Evolutionary conservation across 163 green algal species (phyloP), one percentile per base, ranked within the genome.

Genomic region (Trebouxiophyceae sp.): DNA sequence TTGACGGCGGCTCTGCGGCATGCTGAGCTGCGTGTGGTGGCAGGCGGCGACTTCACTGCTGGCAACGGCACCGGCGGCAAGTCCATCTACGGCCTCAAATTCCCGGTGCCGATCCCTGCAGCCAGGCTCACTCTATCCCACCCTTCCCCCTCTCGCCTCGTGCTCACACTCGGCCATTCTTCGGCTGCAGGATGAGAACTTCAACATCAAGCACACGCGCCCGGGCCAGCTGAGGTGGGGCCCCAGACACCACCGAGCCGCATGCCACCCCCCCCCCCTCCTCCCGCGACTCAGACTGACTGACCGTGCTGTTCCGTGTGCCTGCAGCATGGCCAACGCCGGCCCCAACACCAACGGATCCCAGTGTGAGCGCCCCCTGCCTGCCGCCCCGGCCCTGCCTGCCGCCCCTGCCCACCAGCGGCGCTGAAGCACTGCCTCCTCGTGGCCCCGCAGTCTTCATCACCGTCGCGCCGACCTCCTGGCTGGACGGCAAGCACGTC

Each of bases 241-340:
- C n/a, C n/a, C n/a, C n/a, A n/a, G n/a, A n/a, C n/a, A n/a, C n/a
- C n/a, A n/a, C n/a, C n/a, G n/a, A n/a, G n/a, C n/a, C n/a, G n/a
- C n/a, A n/a, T n/a, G n/a, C n/a, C n/a, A n/a, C n/a, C n/a, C n/a
- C n/a, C n/a, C n/a, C n/a, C n/a, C n/a, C n/a, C n/a, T n/a, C n/a
- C n/a, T n/a, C n/a, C n/a, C n/a, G n/a, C n/a, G n/a, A n/a, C n/a
- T n/a, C n/a, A n/a, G n/a, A n/a, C n/a, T n/a, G n/a, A n/a, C n/a
- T n/a, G n/a, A n/a, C n/a, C n/a, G n/a, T n/a, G n/a, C n/a, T n/a
- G n/a, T n/a, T n/a, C n/a, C n/a, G n/a, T n/a, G n/a, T n/a, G n/a
- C n/a, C n/a, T n/a, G n/a, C n/a, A n/a, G n/a, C n/a, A 97, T 97
- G 89, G 91, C 91, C 47, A 96, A 97, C 60, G 90, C 92, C 28